phyloP scores from a whole-genome alignment of 768 basidiomycete genomes.

The Leccinum pellstonianum region DNA sequence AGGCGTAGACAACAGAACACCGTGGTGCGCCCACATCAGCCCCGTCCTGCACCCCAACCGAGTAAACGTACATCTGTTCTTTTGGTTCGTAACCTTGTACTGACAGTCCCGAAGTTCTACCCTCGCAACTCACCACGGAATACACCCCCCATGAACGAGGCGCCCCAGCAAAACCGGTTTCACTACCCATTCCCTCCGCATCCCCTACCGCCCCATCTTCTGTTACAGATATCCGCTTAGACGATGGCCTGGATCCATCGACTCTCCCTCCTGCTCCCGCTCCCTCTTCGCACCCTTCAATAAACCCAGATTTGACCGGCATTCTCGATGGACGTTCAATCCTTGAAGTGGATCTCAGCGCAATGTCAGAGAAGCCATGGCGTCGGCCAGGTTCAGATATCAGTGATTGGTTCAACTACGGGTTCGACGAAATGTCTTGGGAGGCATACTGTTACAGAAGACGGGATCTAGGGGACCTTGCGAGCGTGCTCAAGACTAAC shows the following conservation, averaged over 20 bases:
- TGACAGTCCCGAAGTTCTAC: constrained; percentile 29
- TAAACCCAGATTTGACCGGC: constrained; percentile 68
- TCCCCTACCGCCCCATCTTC: constrained; percentile 23
- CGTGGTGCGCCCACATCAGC: constrained; percentile 29
- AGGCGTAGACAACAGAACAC: constrained; percentile 36
- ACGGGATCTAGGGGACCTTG: constrained; percentile 76
- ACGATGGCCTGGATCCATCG: constrained; percentile 61
- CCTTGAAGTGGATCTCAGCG: constrained; percentile 77
- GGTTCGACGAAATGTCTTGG: constrained; percentile 97
- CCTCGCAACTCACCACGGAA: constrained; percentile 73
- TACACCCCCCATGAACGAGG: constrained; percentile 74
- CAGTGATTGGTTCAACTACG: constrained; percentile 99
- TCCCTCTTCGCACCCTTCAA: constrained; percentile 75
- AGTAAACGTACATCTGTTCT: constrained; percentile 29
- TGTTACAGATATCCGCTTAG: constrained; percentile 22
- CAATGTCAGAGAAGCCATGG: constrained; percentile 86
- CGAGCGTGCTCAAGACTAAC: constrained; percentile 76
- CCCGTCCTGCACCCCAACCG: constrained; percentile 33
- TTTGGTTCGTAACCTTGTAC: constrained; percentile 4
- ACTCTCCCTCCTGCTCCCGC: constrained; percentile 66
- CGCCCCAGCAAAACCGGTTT: constrained; percentile 35
- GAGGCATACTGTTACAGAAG: constrained; percentile 87
- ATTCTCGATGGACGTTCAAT: constrained; percentile 74
- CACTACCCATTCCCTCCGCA: constrained; percentile 19
- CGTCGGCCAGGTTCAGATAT: constrained; percentile 87